These are phyloP conservation scores for Abrus precatorius DNA, from an alignment of 306 rosid genomes.

Conservation along the genomic window DNA sequence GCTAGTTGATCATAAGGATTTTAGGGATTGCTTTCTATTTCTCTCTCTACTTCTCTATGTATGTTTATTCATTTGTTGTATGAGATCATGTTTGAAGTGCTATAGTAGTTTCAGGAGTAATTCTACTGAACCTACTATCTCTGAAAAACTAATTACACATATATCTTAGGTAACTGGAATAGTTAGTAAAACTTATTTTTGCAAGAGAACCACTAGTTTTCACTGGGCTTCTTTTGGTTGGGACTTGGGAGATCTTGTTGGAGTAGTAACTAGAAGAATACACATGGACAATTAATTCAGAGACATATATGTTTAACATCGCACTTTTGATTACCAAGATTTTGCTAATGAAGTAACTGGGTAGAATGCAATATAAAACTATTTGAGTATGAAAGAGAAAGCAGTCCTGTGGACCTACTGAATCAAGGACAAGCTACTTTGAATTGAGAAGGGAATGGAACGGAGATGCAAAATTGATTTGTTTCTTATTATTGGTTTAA, in stretches of 20 bases:
- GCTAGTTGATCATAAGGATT: slow-evolving; percentile 15
- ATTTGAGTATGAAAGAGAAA: slow-evolving; percentile 5
- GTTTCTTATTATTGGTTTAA: slow-evolving; percentile 14
- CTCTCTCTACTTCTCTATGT: background rate
- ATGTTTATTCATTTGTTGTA: background rate
- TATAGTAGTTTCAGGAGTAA: slow-evolving; percentile 35
- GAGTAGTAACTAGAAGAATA: background rate
- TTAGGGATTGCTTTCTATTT: slow-evolving; percentile 11
- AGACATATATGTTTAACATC: background rate
- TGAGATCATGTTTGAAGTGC: slow-evolving; percentile 24
- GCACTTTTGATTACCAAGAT: slow-evolving; percentile 13
- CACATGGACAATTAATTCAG: background rate
- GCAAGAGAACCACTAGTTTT: background rate
- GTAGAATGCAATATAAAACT: slow-evolving; percentile 27
- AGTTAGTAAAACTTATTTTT: slow-evolving; percentile 7
- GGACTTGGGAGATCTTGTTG: slow-evolving; percentile 6
- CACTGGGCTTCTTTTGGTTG: slow-evolving; percentile 15
- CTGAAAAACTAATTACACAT: background rate
- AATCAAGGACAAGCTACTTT: slow-evolving; percentile 30
- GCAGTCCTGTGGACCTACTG: slow-evolving; percentile 20
- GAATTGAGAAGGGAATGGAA: slow-evolving; percentile 18
- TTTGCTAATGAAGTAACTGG: background rate
- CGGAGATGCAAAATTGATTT: slow-evolving; percentile 15
- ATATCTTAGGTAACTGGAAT: slow-evolving; percentile 25
- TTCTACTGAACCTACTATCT: slow-evolving; percentile 20